Percentiles rank a stretch among this genome's conserved stretches.
Evolutionary conservation across 2,329 filamentous ascomycete species (phyloP).

Genomic region (Venturia carpophila): DNA sequence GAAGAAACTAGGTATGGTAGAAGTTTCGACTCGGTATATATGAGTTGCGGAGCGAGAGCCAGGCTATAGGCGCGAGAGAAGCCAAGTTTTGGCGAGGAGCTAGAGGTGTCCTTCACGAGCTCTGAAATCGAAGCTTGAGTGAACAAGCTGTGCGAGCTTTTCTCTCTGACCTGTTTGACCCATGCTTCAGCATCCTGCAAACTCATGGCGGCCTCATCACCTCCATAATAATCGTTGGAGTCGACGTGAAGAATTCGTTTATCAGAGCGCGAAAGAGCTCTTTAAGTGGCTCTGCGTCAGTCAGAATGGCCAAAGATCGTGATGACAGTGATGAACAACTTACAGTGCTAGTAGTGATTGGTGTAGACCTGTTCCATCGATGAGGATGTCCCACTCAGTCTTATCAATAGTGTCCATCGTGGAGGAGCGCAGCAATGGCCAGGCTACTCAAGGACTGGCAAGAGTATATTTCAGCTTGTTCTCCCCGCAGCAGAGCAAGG

Average conservation of each 20-base stretch:
- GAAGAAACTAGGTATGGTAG: conserved; percentile 80
- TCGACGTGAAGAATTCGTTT: conserved; percentile 91
- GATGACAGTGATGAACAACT: conserved; percentile 23
- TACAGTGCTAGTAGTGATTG: conserved; percentile 49
- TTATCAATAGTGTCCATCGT: conserved; percentile 33
- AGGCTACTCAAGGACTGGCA: neutral
- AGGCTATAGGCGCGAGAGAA: conserved; percentile 72
- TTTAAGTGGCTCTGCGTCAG: conserved; percentile 60
- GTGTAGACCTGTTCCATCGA: conserved; percentile 45
- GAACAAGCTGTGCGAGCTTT: neutral
- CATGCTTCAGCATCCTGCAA: conserved; percentile 74
- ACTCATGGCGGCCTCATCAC: conserved; percentile 75
- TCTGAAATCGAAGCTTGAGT: conserved; percentile 29
- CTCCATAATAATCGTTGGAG: conserved; percentile 80
- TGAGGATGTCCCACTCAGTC: conserved; percentile 46
- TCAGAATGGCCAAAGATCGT: conserved; percentile 46
- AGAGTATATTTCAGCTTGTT: neutral
- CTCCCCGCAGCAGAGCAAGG: neutral
- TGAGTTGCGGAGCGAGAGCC: conserved; percentile 74
- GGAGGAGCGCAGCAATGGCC: neutral
- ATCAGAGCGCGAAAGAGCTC: conserved; percentile 82
- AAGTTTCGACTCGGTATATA: conserved; percentile 74
- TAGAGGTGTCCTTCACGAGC: conserved; percentile 21
- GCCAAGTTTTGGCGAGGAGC: conserved; percentile 39
- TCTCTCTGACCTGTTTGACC: conserved; percentile 40